Conservation (phyloP, 1,284 basidiomycete genomes). For the Malassezia globosa region DNA sequence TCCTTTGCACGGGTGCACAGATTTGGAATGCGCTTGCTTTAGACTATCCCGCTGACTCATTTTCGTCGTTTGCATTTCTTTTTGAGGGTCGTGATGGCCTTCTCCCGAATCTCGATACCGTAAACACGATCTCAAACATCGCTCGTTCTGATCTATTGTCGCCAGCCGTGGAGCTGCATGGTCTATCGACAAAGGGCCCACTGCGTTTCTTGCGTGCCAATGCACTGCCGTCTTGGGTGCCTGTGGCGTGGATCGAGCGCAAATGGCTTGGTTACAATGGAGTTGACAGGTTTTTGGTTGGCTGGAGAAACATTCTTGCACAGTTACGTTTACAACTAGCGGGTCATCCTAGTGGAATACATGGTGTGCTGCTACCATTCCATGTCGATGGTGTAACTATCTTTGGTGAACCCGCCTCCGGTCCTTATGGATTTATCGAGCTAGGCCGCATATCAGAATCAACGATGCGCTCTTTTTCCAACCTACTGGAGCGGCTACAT, state of each 20-base stretch:
- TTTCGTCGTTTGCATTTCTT: conserved; percentile 80
- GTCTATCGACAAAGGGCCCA: neutral
- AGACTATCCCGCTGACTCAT: conserved; percentile 92
- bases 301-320: conserved; percentile 6
- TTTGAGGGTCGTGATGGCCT: conserved; percentile 91
- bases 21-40: conserved; percentile 83
- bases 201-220: neutral
- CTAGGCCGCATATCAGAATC: conserved; percentile 54
- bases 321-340: conserved; percentile 55
- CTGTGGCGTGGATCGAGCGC: conserved; percentile 5
- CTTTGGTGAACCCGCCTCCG: conserved; percentile 71
- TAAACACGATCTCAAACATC: conserved; percentile 71
- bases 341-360: conserved; percentile 24
- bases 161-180: conserved; percentile 6
- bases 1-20: conserved; percentile 46
- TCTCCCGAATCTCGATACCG: conserved; percentile 84
- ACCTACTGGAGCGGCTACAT: conserved; percentile 43
- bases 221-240: neutral
- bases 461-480: conserved; percentile 36
- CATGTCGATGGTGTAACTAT: conserved; percentile 88
- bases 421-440: conserved; percentile 88
- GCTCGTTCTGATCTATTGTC: conserved; percentile 56
- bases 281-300: conserved; percentile 3
- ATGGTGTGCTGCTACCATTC: conserved; percentile 54
- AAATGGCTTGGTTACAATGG: conserved; percentile 1